Conservation (phyloP, 345 rosid species). For the Populus davidiana region DNA sequence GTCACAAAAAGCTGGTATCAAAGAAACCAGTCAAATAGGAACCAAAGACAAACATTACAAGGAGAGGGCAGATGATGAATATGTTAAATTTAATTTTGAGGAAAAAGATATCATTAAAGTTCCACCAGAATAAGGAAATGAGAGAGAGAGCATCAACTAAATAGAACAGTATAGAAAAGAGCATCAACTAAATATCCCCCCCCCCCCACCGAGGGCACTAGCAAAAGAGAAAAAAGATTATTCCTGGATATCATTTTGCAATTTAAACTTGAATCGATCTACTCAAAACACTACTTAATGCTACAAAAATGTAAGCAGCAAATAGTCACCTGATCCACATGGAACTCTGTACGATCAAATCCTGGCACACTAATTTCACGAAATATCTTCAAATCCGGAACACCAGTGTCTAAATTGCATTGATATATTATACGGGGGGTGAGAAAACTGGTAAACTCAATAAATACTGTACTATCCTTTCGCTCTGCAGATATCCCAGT, state of each 20-base stretch:
- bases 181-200: too few species aligned
- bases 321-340: conserved; percentile 65
- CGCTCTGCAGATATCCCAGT: conserved; percentile 62
- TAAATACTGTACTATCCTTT: conserved; percentile 49
- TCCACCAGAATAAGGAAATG: not conserved
- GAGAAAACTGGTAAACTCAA: conserved; percentile 80
- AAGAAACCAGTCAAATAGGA: conserved; percentile 8
- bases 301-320: not conserved
- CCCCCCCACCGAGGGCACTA: not conserved
- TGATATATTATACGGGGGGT: conserved; percentile 80
- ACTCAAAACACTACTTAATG: not conserved
- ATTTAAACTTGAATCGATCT: not conserved
- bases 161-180: not conserved
- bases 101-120: not conserved
- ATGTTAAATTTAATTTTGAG: not conserved
- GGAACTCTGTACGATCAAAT: conserved; percentile 67
- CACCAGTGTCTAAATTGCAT: conserved; percentile 50
- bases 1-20: conserved; percentile 65
- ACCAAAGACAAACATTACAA: not conserved
- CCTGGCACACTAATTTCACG: conserved; percentile 74
- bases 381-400: conserved; percentile 65
- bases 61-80: not conserved
- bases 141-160: not conserved
- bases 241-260: not conserved
- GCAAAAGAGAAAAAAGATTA: too few species aligned